Conservation (phyloP, 345 rosid species). For the Gossypium bickii region DNA sequence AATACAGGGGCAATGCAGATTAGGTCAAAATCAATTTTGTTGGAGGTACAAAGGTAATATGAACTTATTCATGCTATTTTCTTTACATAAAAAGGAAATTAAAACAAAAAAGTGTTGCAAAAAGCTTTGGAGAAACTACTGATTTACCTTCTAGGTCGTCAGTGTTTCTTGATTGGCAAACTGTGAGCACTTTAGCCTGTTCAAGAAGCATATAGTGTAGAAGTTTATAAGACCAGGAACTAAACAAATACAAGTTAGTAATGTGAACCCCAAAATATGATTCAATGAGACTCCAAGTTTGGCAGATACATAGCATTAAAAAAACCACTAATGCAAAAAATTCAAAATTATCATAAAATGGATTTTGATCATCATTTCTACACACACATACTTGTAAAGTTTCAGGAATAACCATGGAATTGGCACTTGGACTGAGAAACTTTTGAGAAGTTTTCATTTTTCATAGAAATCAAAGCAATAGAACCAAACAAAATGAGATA, state of each 20-base stretch:
- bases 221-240: neutral
- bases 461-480: neutral
- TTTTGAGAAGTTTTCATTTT: neutral
- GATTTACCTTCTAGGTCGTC: constrained; percentile 59
- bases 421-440: neutral
- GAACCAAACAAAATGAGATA: constrained; percentile 5
- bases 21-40: neutral
- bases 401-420: constrained; percentile 1
- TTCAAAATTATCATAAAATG: neutral
- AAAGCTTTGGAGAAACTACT: neutral
- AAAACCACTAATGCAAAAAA: no score
- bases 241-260: neutral
- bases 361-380: neutral
- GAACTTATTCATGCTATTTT: neutral
- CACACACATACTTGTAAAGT: neutral
- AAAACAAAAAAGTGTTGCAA: neutral
- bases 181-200: constrained; percentile 73
- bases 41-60: neutral
- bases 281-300: neutral
- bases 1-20: neutral
- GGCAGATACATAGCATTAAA: neutral
- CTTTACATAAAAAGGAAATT: neutral
- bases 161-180: constrained; percentile 64
- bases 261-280: neutral
- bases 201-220: constrained; percentile 15